Evolutionary conservation across 768 basidiomycete genomes (phyloP), one percentile per base, ranked within the genome.

Genomic region (Hirschioporus abietinus): DNA sequence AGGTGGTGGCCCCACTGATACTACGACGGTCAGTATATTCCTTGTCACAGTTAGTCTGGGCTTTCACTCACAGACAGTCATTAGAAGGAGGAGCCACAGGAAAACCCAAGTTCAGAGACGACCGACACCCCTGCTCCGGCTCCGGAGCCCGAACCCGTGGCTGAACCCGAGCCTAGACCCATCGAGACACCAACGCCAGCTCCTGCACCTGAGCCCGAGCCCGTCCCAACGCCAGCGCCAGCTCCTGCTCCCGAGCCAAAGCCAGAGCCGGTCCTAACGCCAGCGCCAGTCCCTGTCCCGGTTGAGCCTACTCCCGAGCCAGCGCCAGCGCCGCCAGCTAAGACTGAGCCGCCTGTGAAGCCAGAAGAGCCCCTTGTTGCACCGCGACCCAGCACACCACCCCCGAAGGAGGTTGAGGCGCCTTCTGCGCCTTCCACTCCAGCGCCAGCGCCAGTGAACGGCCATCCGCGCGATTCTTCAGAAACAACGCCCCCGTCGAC

Each of bases 391-490:
- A 23, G 60, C 36, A 36, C 24, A 30, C 30, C 30, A 18, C n/a
- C n/a, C n/a, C 30, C 62, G 23, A 35, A 63, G n/a, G 30, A n/a
- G 27, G 63, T 52, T 60, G 34, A 67, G 18, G 60, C 69, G 58
- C 35, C 65, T 23, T 36, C 70, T 36, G 68, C 68, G 35, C 64
- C 68, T 26, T 62, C 66, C 20, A 64, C 65, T 12, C 65, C 66
- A 3, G 30, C 30, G 59, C 52, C 23, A 10, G 64, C 68, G 59
- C 65, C 60, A 60, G 61, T 64, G 70, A 73, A 65, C 71, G 72
- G 67, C 70, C 71, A 66, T 65, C 63, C 63, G 68, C 70, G 71
- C 70, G 69, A 52, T 76, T 76, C 72, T 74, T 72, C n/a, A 58
- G 70, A 70, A 3, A 52, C 42, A 52, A 52, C 42, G 6, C 42